Base-by-base conservation (phyloP, 108 stramenopile species). In the Skeletonema costatum region DNA sequence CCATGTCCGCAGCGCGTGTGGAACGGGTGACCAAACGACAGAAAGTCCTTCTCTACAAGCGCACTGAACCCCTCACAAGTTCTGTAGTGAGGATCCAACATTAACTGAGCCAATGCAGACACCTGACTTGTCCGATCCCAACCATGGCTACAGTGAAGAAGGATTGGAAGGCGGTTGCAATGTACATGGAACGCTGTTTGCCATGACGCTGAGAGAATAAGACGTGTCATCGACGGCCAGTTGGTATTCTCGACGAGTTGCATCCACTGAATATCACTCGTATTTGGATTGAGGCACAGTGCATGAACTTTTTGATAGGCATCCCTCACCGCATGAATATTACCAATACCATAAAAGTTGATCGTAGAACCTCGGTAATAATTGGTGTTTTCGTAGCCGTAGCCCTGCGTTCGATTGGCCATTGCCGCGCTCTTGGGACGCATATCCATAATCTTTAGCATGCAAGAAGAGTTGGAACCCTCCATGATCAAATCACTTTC, bases 101-200 rank as follows among this genome's bases (percentile, higher is more conserved):
- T 56, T 5, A 99, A 74, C 80, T 99, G 94, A 1, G 98, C 92
- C 64, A 99, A 68, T 19, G 85, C 89, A 6, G 87, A 72, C 0
- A 98, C 95, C 87, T 99, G 99, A 11, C 93, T 84, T 1, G 99
- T 99, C 31, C 99, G 86, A 87, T 99, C 99, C 98, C 98, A 99
- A 16, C 99, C 99, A 74, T 99, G 97, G 64, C 91, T 93, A 70
- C 99, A 99, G 76, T 99, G 99, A 32, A 99, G 81, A 36, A 99
- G 82, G 1, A 99, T 91, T 3, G 98, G 97, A 31, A 93, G 72
- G 59, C 94, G 83, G 74, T 95, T 86, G 38, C 90, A 87, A 76
- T 96, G 93, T 33, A 96, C 86, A 81, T 92, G 91, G 60, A 80
- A 90, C 19, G 98, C 98, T 2, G 94, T 85, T 36, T 89, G 89